Base-by-base conservation (phyloP, 176 grass and related monocot genomes). In the Hordeum marinum region DNA sequence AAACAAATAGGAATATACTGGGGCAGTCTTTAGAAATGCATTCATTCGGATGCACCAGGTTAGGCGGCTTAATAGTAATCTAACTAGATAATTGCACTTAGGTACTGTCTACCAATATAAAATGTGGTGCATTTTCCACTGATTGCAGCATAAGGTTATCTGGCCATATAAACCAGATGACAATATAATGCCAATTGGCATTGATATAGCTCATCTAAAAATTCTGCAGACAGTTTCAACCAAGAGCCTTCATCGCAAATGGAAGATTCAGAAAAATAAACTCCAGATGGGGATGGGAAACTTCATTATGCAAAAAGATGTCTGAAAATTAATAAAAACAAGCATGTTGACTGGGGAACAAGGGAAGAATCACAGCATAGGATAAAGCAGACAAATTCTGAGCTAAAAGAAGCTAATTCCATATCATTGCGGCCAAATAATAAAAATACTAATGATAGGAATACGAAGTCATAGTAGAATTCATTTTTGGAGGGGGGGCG, bases 331-430 rank as follows among this genome's bases (percentile, higher is more conserved):
- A 68, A 65, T n/a, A 39, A 55, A 75, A 63, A 65, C 17, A 42
- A 75, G 43, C 18, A 9, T 75, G 17, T 43, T 17, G 73, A 87
- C 27, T 17, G 27, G 37, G 48, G 10, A 24, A 48, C 15, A 37
- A 65, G 58, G 32, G 37, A 76, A 82, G 29, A 43, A 87, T 39
- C 20, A 61, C 32, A 34, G 43, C 29, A 61, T 25, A 75, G 62
- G 50, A 61, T 39, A 76, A 27, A 35, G 9, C 41, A 45, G 9
- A 70, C 18, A 83, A 14, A 21, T 26, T 36, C 60, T 77, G 50
- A 83, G 63, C 72, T 63, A 78, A 83, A 83, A 17, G n/a, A 82
- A 60, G 20, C 76, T 48, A 59, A 61, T 83, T 69, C 21, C 21
- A n/a, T 61, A 76, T 70, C 36, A 77, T 17, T 45, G 27, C 23